These are phyloP conservation scores for Penicillium canariense DNA, from an alignment of 495 filamentous ascomycete genomes.

Conservation along the genomic window DNA sequence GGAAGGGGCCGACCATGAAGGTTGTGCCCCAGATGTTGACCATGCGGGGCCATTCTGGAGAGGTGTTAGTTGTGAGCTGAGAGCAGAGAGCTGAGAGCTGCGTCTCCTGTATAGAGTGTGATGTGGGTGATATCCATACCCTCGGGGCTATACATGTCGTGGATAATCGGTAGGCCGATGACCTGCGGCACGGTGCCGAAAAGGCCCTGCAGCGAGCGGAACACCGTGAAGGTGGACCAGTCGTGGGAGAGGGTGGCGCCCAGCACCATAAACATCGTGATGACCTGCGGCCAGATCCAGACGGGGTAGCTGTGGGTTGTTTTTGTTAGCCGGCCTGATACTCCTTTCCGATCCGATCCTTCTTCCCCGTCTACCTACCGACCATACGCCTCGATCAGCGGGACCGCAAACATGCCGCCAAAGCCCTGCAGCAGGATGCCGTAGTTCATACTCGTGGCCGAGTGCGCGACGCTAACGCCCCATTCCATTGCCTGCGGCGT, in stretches of 20 bases:
- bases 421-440: constrained; percentile 53
- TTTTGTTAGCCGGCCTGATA: too few relatives aligned
- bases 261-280: constrained; percentile 46
- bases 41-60: constrained; percentile 44
- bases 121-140: too few relatives aligned
- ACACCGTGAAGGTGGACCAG: constrained; percentile 47
- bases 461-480: constrained; percentile 41
- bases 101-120: too few relatives aligned
- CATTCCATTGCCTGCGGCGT: constrained; percentile 48
- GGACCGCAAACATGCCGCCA: constrained; percentile 52
- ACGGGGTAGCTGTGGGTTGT: too few relatives aligned
- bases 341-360: too few relatives aligned
- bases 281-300: constrained; percentile 52
- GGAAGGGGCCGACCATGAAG: constrained; percentile 45
- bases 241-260: constrained; percentile 44
- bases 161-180: constrained; percentile 44
- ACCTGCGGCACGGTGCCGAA: constrained; percentile 47
- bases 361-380: constrained; percentile 27
- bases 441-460: constrained; percentile 47
- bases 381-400: constrained; percentile 48
- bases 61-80: not conserved
- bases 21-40: constrained; percentile 51
- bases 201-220: constrained; percentile 53
- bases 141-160: constrained; percentile 47
- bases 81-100: not conserved